Evolutionary conservation across 2,329 filamentous ascomycete genomes (phyloP), one percentile per base, ranked within the genome.

Genomic region (Dactylonectria estremocensis): DNA sequence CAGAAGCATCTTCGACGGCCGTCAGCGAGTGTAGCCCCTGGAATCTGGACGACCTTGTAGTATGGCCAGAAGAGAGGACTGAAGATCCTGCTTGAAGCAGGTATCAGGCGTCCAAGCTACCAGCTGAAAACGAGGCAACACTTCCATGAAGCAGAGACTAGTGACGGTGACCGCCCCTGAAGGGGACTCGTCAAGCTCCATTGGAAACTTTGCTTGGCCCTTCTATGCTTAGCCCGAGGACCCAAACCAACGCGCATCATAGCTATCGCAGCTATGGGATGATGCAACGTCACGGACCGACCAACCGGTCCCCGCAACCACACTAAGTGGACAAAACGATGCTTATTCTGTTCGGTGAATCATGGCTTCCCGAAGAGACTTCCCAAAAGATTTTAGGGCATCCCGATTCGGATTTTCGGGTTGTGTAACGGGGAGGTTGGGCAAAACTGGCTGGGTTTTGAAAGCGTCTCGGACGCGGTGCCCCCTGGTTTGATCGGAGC

Each of bases 401-500:
- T 66, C 31, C 56, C 33, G 7, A 24, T n/a, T 35, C 13, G 22
- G 16, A n/a, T 50, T 53, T 60, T 54, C 22, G 18, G 14, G 24
- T 8, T 37, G 31, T 37, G 31, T 11, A 11, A n/a, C 22, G 45
- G 22, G 13, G 20, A 31, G n/a, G 35, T 24, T 33, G 33, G 50
- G 35, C 60, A 59, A 74, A 69, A 69, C 67, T 52, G 45, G 68
- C 55, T 56, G 66, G 59, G 75, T 77, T 76, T 77, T 64, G 74
- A 62, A 66, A 24, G 33, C 22, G 75, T 77, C 76, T 77, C 75
- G 73, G 43, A 46, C 48, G 46, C 43, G 28, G 37, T 40, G 40
- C 66, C 66, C 64, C 71, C 73, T 45, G 69, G 71, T 67, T 70
- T 71, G 63, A 71, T 56, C 55, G 53, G 55, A 66, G 64, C 64